Evolutionary conservation across 345 rosid species (phyloP), one percentile per base, ranked within the genome.

Genomic region (Eucalyptus urophylla): DNA sequence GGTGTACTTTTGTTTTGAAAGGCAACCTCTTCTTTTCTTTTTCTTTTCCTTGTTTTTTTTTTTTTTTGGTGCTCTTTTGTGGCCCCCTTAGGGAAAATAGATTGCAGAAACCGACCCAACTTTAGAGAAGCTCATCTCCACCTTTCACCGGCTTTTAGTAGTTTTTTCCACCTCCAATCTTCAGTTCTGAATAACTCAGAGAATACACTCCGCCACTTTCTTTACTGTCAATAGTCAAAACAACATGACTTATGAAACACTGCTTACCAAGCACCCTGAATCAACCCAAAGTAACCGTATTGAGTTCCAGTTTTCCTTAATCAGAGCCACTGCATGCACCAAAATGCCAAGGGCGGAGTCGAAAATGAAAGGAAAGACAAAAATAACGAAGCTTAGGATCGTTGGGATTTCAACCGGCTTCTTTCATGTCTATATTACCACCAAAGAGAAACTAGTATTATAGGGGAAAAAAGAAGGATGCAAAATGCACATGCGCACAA

Each of bases 1-100:
- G 37, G 21, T n/a, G 76, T 14, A n/a, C 6, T 65, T n/a, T 65
- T 8, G 40, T 65, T 65, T 65, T 31, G 10, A 65, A 65, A 65
- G 76, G 31, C 40, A 65, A 65, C 76, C 8, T 15, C 37, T 8
- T n/a, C 2, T 69, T 69, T 8, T 6, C 3, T 62, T 5, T 62
- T 60, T 12, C 1, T 1, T 12, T 65, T n/a, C 6, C 6, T 14
- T 13, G 14, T 14, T 3, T 3, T 47, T 10, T 10, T 6, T 15
- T 7, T 51, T 51, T 51, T 51, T 51, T 1, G 9, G 58, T 21
- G 58, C 58, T 21, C 58, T 53, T 53, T 53, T 8, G 24, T 53
- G 58, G 43, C 43, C 80, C 19, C 80, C 21, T 58, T 25, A 11
- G 65, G 76, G 1, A 8, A 69, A 19, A 33, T 31, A 17, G 24